phyloP scores from a whole-genome alignment of 805 yeast genomes.

The Komagataella mondaviorum region DNA sequence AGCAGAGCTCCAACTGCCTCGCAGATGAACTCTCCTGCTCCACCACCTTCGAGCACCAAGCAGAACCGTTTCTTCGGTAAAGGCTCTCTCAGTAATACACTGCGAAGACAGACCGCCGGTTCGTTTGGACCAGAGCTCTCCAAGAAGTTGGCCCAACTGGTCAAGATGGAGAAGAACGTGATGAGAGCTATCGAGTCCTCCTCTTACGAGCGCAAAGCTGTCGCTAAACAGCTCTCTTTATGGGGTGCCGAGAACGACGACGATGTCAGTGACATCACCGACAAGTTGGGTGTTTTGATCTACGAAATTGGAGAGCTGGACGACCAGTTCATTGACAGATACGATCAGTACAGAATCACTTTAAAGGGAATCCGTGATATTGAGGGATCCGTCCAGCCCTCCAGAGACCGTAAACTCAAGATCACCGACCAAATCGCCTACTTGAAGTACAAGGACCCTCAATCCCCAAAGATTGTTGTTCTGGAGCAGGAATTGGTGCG shows the following conservation, averaged over 20 bases:
- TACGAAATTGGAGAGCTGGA: conserved; percentile 80
- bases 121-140: conserved; percentile 71
- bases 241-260: conserved; percentile 89
- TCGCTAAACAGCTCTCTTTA: conserved; percentile 66
- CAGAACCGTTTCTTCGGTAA: conserved; percentile 78
- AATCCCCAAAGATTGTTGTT: conserved; percentile 66
- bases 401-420: conserved; percentile 76
- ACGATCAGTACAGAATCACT: conserved; percentile 78
- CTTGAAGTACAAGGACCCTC: conserved; percentile 76
- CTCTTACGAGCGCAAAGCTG: conserved; percentile 67
- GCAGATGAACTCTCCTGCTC: conserved; percentile 87
- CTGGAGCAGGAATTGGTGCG: conserved; percentile 83
- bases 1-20: conserved; percentile 96
- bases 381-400: conserved; percentile 80
- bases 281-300: conserved; percentile 72
- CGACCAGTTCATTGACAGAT: conserved; percentile 75
- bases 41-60: conserved; percentile 88
- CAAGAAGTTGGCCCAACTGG: conserved; percentile 58
- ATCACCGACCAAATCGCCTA: conserved; percentile 78
- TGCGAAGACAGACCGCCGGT: conserved; percentile 66
- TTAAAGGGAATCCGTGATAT: conserved; percentile 72
- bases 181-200: conserved; percentile 68
- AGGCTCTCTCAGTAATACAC: conserved; percentile 41
- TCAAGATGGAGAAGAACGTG: conserved; percentile 73
- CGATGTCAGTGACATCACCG: conserved; percentile 77